Percentiles rank a stretch among this genome's conserved stretches.
Evolutionary conservation across 495 filamentous ascomycete species (phyloP).

Genomic region (Trichocladium uniseriatum): DNA sequence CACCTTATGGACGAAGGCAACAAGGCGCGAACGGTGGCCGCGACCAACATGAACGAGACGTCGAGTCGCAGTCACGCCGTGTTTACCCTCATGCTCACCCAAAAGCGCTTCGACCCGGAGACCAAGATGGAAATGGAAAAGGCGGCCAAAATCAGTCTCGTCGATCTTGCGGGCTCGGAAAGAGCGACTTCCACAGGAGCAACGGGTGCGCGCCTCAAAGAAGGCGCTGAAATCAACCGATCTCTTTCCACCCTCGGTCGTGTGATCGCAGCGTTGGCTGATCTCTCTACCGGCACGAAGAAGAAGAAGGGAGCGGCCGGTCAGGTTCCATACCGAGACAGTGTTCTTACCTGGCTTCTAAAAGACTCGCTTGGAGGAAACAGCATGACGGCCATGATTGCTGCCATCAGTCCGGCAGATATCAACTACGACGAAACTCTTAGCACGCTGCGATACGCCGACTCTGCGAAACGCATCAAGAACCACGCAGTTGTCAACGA

Average conservation of each 20-base stretch:
- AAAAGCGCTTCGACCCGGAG: slow-evolving; percentile 86
- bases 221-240: slow-evolving; percentile 97
- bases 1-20: slow-evolving; percentile 99
- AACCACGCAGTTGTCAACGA: slow-evolving; percentile 99
- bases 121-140: slow-evolving; percentile 96
- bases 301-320: slow-evolving; percentile 57
- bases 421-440: slow-evolving; percentile 99
- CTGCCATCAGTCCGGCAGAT: slow-evolving; percentile 94
- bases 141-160: slow-evolving; percentile 93
- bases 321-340: slow-evolving; percentile 96
- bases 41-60: slow-evolving; percentile 99
- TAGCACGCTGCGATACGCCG: slow-evolving; percentile 90
- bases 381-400: slow-evolving; percentile 99
- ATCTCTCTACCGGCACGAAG: slow-evolving; percentile 78
- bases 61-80: slow-evolving; percentile 97
- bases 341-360: slow-evolving; percentile 89
- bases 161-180: slow-evolving; percentile 96
- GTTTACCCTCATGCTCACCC: slow-evolving; percentile 91
- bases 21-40: slow-evolving; percentile 94
- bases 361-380: slow-evolving; percentile 98
- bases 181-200: slow-evolving; percentile 92
- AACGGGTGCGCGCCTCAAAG: slow-evolving; percentile 90
- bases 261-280: slow-evolving; percentile 94
- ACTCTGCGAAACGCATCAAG: slow-evolving; percentile 98
- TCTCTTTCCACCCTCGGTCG: slow-evolving; percentile 93